Evolutionary conservation across 768 basidiomycete species (phyloP).

Genomic region (Lentinula aciculospora): DNA sequence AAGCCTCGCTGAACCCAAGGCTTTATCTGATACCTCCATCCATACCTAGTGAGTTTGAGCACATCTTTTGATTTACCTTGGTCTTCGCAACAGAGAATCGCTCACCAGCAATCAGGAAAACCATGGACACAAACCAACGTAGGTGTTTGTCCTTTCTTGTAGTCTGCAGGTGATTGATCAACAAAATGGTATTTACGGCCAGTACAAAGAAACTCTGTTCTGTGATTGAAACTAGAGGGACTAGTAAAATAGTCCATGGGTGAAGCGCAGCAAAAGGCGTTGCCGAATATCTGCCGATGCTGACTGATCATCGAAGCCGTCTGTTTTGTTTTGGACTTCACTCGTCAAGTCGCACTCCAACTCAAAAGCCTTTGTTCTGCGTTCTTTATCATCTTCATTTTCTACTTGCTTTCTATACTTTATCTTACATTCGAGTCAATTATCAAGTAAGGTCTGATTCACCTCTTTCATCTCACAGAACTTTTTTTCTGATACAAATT

Average conservation of each 20-base stretch:
- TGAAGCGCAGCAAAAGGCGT: constrained; percentile 6
- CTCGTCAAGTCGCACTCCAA: not conserved
- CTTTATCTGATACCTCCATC: constrained; percentile 70
- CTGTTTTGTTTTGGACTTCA: constrained; percentile 7
- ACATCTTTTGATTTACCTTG: not conserved
- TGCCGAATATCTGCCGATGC: not conserved
- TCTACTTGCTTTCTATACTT: constrained; percentile 7
- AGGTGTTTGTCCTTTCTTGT: constrained; percentile 31
- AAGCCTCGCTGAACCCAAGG: constrained; percentile 61
- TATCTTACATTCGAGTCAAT: constrained; percentile 18
- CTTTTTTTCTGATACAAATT: constrained; percentile 8
- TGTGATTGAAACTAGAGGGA: constrained; percentile 48
- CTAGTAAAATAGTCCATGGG: constrained; percentile 35
- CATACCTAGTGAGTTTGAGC: constrained; percentile 42
- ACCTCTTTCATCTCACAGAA: constrained; percentile 8
- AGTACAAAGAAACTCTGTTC: constrained; percentile 44
- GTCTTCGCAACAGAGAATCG: not conserved
- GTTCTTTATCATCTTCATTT: constrained; percentile 13
- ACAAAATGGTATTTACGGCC: constrained; percentile 67
- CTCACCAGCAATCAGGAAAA: constrained; percentile 61
- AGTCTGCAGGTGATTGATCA: constrained; percentile 52
- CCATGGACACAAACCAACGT: constrained; percentile 76
- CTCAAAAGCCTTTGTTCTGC: constrained; percentile 10
- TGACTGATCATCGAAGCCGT: not conserved
- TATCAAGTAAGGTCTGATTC: constrained; percentile 29